These are phyloP conservation scores for Vitis hybrid DNA, from an alignment of 177 flowering plant genomes.

Conservation along the genomic window DNA sequence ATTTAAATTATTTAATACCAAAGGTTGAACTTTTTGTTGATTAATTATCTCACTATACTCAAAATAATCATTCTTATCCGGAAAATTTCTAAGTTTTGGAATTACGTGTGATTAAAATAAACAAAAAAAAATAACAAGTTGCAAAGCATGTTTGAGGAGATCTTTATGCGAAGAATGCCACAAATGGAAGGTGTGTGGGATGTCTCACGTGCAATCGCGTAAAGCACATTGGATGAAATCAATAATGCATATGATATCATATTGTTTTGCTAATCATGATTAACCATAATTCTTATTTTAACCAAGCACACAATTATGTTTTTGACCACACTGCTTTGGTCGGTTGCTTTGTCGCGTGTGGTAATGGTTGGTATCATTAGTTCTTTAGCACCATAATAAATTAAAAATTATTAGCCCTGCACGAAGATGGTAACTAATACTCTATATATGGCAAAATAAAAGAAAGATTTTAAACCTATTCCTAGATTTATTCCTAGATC, in stretches of 20 bases:
- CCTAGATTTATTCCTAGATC: no score
- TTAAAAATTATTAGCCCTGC: background rate
- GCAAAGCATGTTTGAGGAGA: background rate
- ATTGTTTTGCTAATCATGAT: constrained; percentile 1
- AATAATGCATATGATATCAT: background rate
- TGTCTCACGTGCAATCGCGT: background rate
- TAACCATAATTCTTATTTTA: background rate
- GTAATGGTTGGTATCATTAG: background rate
- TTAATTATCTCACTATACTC: no score
- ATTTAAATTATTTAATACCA: no score
- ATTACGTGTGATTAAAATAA: no score
- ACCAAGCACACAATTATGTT: background rate
- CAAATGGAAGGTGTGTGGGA: background rate
- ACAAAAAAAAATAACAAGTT: no score
- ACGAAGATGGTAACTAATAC: no score
- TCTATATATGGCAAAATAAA: no score
- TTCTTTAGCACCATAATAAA: background rate
- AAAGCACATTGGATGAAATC: background rate
- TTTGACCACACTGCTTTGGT: background rate
- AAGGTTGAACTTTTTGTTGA: no score
- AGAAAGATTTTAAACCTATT: no score
- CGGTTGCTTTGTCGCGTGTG: constrained; percentile 3
- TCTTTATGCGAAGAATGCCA: background rate
- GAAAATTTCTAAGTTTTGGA: no score
- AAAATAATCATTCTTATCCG: no score